Percentiles rank a stretch among this genome's conserved stretches.
phyloP scores from a whole-genome alignment of 768 basidiomycete species.

The Rhizopogon roseolus region DNA sequence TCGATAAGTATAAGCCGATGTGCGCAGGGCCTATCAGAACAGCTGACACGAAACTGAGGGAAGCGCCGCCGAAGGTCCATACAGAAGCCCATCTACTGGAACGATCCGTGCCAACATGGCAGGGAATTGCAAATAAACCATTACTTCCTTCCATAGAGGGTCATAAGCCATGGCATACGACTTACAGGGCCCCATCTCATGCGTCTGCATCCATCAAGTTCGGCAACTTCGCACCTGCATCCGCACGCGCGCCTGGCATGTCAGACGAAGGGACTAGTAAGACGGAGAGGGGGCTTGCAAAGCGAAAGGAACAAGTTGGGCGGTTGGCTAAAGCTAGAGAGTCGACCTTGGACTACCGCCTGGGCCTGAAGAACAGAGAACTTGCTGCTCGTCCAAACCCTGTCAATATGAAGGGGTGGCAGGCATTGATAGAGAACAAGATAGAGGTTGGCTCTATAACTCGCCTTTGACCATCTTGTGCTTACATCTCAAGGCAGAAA shows the following conservation, averaged over 20 bases:
- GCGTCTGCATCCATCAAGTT: constrained; percentile 46
- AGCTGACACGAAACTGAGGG: constrained; percentile 64
- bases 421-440: constrained; percentile 67
- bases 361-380: constrained; percentile 38
- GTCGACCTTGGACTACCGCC: constrained; percentile 69
- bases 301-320: constrained; percentile 47
- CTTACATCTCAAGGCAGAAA: constrained; percentile 35
- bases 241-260: constrained; percentile 11
- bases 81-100: constrained; percentile 7
- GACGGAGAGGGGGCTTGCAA: constrained; percentile 45
- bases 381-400: constrained; percentile 43
- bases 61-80: constrained; percentile 36
- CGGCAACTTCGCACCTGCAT: constrained; percentile 36
- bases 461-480: not conserved
- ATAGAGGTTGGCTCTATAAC: constrained; percentile 56
- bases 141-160: constrained; percentile 50
- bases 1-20: constrained; percentile 83
- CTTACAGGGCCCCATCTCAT: constrained; percentile 58
- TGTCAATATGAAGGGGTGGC: constrained; percentile 68
- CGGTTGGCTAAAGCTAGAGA: constrained; percentile 63
- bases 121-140: constrained; percentile 34
- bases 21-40: constrained; percentile 53
- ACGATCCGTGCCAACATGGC: constrained; percentile 4
- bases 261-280: constrained; percentile 35
- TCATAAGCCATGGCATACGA: constrained; percentile 69